These are phyloP conservation scores for Tuber aestivum DNA, from an alignment of 495 filamentous ascomycete species.

Conservation along the genomic window DNA sequence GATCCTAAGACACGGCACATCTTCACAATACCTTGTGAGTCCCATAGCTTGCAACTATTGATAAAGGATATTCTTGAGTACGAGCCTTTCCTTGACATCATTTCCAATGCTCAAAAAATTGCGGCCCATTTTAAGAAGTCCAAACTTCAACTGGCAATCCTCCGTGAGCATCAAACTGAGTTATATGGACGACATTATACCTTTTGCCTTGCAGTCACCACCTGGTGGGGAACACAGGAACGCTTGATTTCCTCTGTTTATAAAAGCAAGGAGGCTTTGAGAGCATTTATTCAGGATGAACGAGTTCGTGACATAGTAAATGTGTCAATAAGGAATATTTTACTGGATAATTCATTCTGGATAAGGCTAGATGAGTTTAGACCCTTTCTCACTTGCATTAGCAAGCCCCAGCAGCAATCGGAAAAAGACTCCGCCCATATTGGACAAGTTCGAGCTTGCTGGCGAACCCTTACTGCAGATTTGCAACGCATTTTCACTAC, in stretches of 20 bases:
- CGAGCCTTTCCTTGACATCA: background rate
- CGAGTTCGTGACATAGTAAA: background rate
- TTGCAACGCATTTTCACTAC: background rate
- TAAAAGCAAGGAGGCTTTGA: background rate
- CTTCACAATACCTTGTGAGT: slow-evolving; percentile 9
- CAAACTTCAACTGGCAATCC: background rate
- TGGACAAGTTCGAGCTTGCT: background rate
- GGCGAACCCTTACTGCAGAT: background rate
- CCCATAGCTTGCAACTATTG: slow-evolving; percentile 8
- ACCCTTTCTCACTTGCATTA: background rate
- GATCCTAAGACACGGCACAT: background rate
- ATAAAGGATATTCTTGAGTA: slow-evolving; percentile 5
- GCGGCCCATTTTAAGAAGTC: slow-evolving; percentile 1
- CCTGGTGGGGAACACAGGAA: slow-evolving; percentile 8
- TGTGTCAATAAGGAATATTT: background rate
- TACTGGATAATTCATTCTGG: slow-evolving; percentile 4
- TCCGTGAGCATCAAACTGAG: background rate
- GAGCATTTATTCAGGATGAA: slow-evolving; percentile 1
- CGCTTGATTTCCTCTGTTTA: background rate
- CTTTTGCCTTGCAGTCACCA: slow-evolving; percentile 6
- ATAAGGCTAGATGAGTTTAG: background rate
- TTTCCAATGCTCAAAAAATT: slow-evolving; percentile 7
- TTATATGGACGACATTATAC: background rate
- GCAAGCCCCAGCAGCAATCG: background rate
- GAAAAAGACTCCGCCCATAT: background rate